Percentiles rank a stretch among this genome's conserved stretches.
Evolutionary conservation across 2,329 filamentous ascomycete species (phyloP).

Genomic region (Botryotinia convoluta): DNA sequence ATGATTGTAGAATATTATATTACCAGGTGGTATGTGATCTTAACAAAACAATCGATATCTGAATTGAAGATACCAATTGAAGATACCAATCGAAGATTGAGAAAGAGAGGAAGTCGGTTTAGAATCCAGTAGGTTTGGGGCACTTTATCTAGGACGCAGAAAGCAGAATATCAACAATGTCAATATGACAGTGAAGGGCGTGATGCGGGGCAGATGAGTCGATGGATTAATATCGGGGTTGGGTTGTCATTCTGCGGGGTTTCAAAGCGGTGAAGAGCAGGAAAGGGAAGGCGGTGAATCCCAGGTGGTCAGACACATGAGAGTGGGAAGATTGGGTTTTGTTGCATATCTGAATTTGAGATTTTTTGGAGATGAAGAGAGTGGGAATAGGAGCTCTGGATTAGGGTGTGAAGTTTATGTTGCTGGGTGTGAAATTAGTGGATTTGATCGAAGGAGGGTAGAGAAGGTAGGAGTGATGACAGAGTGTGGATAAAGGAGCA

Average conservation of each 20-base stretch:
- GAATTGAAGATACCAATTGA: background rate
- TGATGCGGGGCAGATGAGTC: background rate
- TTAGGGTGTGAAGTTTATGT: too few relatives aligned
- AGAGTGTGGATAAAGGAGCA: fast-evolving
- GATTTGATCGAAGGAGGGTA: too few relatives aligned
- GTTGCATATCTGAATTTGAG: too few relatives aligned
- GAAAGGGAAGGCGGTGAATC: background rate
- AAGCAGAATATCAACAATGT: background rate
- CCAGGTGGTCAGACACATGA: background rate
- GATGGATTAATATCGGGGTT: too few relatives aligned
- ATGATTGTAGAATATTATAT: background rate
- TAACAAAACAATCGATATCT: background rate
- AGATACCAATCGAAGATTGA: background rate
- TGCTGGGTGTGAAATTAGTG: background rate
- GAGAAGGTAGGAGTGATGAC: background rate
- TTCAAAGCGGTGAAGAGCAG: background rate
- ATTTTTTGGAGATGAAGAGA: too few relatives aligned
- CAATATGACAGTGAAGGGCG: background rate
- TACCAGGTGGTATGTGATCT: background rate
- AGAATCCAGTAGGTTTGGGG: background rate
- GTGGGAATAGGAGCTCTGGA: too few relatives aligned
- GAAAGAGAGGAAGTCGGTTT: background rate
- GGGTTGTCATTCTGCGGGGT: background rate
- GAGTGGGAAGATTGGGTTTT: background rate
- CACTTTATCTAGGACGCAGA: background rate